phyloP scores from a whole-genome alignment of 345 rosid genomes.

The Capsella bursapastoris region DNA sequence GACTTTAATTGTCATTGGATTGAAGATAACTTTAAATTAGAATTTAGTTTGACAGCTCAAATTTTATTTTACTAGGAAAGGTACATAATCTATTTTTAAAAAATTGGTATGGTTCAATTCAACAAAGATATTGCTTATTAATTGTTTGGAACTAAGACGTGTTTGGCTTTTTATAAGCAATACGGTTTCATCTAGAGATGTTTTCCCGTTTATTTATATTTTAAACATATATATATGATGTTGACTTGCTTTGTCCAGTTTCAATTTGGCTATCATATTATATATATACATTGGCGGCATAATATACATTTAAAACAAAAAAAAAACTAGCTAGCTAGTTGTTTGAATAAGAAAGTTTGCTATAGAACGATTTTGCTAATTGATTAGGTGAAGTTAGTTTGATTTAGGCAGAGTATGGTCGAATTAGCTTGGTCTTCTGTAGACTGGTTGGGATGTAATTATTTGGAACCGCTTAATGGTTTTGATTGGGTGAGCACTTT shows the following conservation, averaged over 20 bases:
- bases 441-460: background rate
- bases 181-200: conserved; percentile 19
- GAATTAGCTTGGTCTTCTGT: conserved; percentile 15
- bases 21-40: conserved; percentile 28
- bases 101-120: conserved; percentile 28
- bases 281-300: background rate
- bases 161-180: conserved; percentile 31
- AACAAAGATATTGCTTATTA: conserved; percentile 32
- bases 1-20: background rate
- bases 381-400: conserved; percentile 26
- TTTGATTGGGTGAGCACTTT: background rate
- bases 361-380: background rate
- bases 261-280: conserved; percentile 11
- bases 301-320: no score
- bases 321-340: background rate
- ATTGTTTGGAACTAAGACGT: conserved; percentile 36
- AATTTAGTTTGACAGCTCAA: conserved; percentile 13
- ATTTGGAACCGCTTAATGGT: background rate
- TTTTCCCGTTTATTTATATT: conserved; percentile 13
- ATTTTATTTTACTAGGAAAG: conserved; percentile 6
- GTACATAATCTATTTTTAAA: conserved; percentile 18
- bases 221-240: conserved; percentile 5
- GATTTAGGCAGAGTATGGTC: conserved; percentile 39
- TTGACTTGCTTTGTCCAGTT: conserved; percentile 37
- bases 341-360: conserved; percentile 10